Conservation (phyloP, 2,329 filamentous ascomycete genomes). For the Aspergillus quadrilineatus region DNA sequence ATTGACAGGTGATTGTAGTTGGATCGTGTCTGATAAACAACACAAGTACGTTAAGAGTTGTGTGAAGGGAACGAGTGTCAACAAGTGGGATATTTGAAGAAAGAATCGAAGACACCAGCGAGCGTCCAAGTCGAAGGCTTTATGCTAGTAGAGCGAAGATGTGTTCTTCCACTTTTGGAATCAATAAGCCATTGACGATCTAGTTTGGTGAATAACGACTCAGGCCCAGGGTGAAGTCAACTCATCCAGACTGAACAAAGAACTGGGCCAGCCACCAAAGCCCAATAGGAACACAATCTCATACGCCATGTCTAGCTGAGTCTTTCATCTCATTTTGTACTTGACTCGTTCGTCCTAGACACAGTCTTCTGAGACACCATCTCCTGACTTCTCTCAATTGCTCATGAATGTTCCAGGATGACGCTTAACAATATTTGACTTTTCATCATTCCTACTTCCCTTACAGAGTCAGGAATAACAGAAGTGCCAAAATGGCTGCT, state of each 20-base stretch:
- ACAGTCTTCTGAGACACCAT: conserved; percentile 9
- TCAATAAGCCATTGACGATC: neutral
- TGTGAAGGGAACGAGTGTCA: neutral
- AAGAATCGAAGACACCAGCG: neutral
- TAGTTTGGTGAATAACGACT: conserved; percentile 5
- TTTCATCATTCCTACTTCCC: neutral
- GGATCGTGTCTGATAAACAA: neutral
- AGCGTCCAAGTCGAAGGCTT: neutral
- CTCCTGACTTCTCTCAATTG: conserved; percentile 2
- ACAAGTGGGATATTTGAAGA: neutral
- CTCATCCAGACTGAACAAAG: conserved; percentile 17
- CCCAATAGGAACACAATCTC: conserved; percentile 13
- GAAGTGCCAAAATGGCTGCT: conserved; percentile 14
- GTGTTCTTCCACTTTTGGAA: conserved; percentile 1
- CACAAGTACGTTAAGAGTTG: neutral
- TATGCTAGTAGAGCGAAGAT: neutral
- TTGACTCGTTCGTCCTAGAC: conserved; percentile 7
- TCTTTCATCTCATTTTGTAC: conserved; percentile 11
- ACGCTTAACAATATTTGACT: neutral
- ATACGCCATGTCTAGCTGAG: conserved; percentile 13
- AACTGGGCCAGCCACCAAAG: conserved; percentile 18
- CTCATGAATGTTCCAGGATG: neutral
- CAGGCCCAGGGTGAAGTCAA: conserved; percentile 6
- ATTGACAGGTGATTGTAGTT: neutral
- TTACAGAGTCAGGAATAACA: neutral